Evolutionary conservation across 208 protist species (phyloP).

Genomic region (Trypanosoma rangeli): DNA sequence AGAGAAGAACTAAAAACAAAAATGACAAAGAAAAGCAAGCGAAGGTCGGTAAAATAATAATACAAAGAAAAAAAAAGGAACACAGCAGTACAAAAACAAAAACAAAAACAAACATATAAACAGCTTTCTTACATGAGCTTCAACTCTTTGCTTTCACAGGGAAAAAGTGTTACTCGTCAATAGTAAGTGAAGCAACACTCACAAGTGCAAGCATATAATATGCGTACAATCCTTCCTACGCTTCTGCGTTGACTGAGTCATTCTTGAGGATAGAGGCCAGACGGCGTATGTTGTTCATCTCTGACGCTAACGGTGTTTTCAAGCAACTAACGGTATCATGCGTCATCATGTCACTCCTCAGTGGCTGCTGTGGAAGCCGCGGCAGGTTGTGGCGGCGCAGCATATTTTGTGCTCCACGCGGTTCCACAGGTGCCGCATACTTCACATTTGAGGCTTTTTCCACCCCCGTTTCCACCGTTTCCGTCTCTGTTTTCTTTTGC

Average conservation of each 20-base stretch:
- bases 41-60: no score
- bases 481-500: not conserved
- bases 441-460: no score
- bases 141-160: not conserved
- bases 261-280: constrained; percentile 20
- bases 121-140: constrained; percentile 1
- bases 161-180: not conserved
- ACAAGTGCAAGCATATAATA: not conserved
- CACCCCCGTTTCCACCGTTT: not conserved
- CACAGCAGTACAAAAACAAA: not conserved
- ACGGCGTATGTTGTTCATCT: constrained; percentile 10
- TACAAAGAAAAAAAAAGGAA: not conserved
- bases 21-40: no score
- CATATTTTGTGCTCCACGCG: not conserved
- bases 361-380: constrained; percentile 4
- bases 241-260: not conserved
- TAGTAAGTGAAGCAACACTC: not conserved
- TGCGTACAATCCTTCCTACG: not conserved
- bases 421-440: not conserved
- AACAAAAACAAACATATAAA: not conserved
- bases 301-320: not conserved
- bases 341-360: not conserved
- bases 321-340: not conserved
- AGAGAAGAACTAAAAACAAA: not conserved
- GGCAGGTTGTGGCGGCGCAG: not conserved